Evolutionary conservation across 2,329 filamentous ascomycete species (phyloP), one percentile per base, ranked within the genome.

Genomic region (Epichloe elymi): DNA sequence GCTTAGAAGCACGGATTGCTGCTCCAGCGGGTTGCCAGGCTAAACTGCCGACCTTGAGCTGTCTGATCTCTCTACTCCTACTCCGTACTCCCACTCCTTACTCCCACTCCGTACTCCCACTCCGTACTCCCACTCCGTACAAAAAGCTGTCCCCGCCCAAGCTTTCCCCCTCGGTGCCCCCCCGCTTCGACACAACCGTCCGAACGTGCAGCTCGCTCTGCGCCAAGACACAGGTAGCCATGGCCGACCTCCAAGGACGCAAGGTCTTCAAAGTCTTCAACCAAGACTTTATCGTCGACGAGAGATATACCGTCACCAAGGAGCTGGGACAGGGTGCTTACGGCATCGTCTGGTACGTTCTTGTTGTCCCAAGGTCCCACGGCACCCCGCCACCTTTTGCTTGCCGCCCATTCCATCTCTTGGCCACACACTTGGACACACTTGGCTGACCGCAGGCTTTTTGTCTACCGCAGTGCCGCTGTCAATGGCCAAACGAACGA

Each of bases 181-280:
- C 46, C 19, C 48, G 48, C 49, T 36, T 41, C 46, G 49, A 53
- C 30, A 40, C 23, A 40, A 36, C n/a, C 37, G 26, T 33, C 20
- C 20, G 33, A 35, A 47, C 36, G 37, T 36, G 43, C 43, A 48
- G 39, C 14, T 23, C 19, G 44, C n/a, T 20, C 38, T 35, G 46
- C 23, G 38, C 39, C 15, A 35, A 20, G 30, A 40, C 41, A 41
- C 40, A 48, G 44, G 46, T 49, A 59, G 60, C 53, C 60, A 70
- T 71, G 69, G 59, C 63, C 52, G 69, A 71, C 53, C 65, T 71
- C 43, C 63, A 71, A 58, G 67, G 69, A 65, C 85, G 89, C 71
- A 96, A 95, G 79, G 81, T 91, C 70, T 96, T 95, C 79, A 95
- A 95, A 83, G 90, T 98, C 68, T 98, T 98, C 74, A 96, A 96